A percentile compares a stretch with the other conserved stretches of the same genome.
Conservation (phyloP, 176 grass and related monocot genomes). For the Paspalum notatum region DNA sequence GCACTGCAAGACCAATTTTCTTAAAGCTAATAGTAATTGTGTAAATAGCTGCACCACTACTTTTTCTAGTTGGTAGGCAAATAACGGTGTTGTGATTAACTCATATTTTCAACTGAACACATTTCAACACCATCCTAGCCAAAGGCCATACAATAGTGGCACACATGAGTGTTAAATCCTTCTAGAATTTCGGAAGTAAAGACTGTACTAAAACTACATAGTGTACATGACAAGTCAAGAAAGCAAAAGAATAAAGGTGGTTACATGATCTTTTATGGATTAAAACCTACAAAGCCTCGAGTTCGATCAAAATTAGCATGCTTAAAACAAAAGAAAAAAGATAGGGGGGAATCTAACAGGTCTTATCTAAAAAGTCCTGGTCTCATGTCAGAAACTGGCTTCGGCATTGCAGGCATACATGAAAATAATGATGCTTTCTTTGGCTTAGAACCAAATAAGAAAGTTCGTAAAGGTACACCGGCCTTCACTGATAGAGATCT, state of each 20-base stretch:
- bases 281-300: slow-evolving; percentile 35
- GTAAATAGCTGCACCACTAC: slow-evolving; percentile 41
- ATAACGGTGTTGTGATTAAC: background rate
- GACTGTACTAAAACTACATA: background rate
- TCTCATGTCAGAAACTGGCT: slow-evolving; percentile 59
- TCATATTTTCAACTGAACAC: slow-evolving; percentile 1
- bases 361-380: slow-evolving; percentile 51
- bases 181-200: slow-evolving; percentile 19
- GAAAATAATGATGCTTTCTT: slow-evolving; percentile 70
- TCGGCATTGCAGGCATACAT: slow-evolving; percentile 68
- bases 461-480: slow-evolving; percentile 63
- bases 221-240: background rate
- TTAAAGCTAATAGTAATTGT: slow-evolving; percentile 26
- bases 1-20: slow-evolving; percentile 36
- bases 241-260: background rate
- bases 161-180: slow-evolving; percentile 8
- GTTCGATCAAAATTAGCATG: slow-evolving; percentile 27
- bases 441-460: slow-evolving; percentile 65
- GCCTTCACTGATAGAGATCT: slow-evolving; percentile 52
- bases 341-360: slow-evolving; percentile 36
- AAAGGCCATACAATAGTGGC: background rate
- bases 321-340: slow-evolving; percentile 20
- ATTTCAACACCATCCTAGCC: background rate
- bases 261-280: slow-evolving; percentile 35
- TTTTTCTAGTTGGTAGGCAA: slow-evolving; percentile 55